phyloP scores from a whole-genome alignment of 2,329 filamentous ascomycete species.

The Ophiocordyceps robertsii region DNA sequence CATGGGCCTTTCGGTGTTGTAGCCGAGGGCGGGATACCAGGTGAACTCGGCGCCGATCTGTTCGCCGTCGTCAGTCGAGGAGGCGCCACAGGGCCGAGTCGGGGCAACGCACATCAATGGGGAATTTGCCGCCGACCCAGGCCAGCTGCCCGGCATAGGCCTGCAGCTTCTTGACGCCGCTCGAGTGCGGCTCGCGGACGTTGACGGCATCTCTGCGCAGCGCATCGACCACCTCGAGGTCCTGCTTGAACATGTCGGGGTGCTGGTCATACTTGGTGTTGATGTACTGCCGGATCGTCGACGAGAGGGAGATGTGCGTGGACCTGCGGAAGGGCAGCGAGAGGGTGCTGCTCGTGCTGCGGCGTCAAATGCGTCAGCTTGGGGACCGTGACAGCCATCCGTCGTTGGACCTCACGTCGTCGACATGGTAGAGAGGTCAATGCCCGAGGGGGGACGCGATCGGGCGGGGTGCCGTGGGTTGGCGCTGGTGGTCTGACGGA shows the following conservation, averaged over 20 bases:
- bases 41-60: conserved; percentile 89
- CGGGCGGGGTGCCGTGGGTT: no score
- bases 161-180: conserved; percentile 77
- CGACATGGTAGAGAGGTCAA: no score
- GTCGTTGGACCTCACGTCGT: no score
- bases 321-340: conserved; percentile 82
- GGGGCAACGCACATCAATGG: conserved; percentile 56
- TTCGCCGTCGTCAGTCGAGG: neutral
- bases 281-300: conserved; percentile 87
- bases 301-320: conserved; percentile 61
- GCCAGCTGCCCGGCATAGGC: conserved; percentile 84
- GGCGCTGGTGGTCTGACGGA: no score
- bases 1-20: conserved; percentile 65
- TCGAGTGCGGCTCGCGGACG: conserved; percentile 75
- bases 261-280: conserved; percentile 98
- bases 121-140: conserved; percentile 92
- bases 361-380: neutral
- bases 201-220: conserved; percentile 78
- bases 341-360: conserved; percentile 43
- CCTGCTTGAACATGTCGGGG: conserved; percentile 87
- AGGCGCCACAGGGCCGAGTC: neutral
- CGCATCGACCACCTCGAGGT: conserved; percentile 71
- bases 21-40: conserved; percentile 90
- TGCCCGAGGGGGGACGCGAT: no score
- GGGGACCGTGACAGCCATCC: neutral